Percentiles rank a stretch among this genome's conserved stretches.
Evolutionary conservation across 768 basidiomycete genomes (phyloP).

Genomic region (Rubroboletus pulcherrimus): DNA sequence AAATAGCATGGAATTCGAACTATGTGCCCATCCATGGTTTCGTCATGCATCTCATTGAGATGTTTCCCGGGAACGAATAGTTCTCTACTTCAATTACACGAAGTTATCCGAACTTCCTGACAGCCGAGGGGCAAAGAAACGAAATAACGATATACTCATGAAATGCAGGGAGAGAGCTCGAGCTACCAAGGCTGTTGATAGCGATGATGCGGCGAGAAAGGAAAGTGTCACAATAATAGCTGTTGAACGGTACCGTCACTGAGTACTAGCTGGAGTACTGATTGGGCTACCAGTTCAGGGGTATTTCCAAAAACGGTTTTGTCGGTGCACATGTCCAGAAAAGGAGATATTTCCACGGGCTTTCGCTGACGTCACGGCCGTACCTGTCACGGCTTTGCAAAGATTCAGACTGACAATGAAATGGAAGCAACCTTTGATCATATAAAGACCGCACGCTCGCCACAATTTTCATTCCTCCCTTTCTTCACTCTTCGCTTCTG

Average conservation of each 20-base stretch:
- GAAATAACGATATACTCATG: neutral
- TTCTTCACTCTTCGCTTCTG: neutral
- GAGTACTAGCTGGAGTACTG: too few relatives aligned
- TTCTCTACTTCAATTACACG: neutral
- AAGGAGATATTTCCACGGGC: neutral
- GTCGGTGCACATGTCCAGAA: neutral
- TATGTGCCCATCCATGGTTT: neutral
- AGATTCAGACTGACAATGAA: slow-evolving; percentile 1
- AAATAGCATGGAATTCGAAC: neutral
- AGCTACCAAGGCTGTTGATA: too few relatives aligned
- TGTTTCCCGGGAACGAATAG: neutral
- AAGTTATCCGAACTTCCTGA: neutral
- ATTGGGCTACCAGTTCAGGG: neutral
- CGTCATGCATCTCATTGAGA: neutral
- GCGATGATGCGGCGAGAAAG: too few relatives aligned
- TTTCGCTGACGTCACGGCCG: slow-evolving; percentile 17
- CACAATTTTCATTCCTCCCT: neutral
- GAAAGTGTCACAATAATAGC: too few relatives aligned
- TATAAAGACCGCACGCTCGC: slow-evolving; percentile 13
- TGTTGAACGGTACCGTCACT: too few relatives aligned
- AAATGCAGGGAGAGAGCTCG: neutral
- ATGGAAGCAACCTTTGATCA: slow-evolving; percentile 2
- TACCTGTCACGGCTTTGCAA: slow-evolving; percentile 7
- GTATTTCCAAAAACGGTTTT: neutral
- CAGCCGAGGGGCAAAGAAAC: too few relatives aligned